phyloP scores from a whole-genome alignment of 208 protist species.

The Leishmania arabica region DNA sequence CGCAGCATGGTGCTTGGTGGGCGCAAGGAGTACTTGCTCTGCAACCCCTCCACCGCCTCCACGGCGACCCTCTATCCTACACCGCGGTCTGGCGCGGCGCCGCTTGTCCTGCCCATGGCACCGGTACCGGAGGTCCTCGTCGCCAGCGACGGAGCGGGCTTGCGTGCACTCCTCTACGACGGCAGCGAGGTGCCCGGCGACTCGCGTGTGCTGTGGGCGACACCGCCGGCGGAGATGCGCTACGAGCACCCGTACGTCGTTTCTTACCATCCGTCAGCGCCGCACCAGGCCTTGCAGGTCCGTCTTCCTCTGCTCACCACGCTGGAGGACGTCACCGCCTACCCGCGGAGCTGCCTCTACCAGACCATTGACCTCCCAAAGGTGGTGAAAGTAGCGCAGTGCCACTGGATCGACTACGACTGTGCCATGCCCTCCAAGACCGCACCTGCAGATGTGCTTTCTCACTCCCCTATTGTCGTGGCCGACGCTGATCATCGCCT shows the following conservation, averaged over 20 bases:
- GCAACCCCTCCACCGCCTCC: conserved; percentile 22
- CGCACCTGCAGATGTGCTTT: conserved; percentile 20
- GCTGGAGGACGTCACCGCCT: conserved; percentile 2
- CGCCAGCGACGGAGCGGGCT: conserved; percentile 36
- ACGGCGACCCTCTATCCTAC: conserved; percentile 28
- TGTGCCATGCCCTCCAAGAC: conserved; percentile 29
- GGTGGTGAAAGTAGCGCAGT: conserved; percentile 31
- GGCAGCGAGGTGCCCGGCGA: conserved; percentile 56
- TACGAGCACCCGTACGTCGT: conserved; percentile 72
- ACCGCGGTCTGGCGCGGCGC: conserved; percentile 38
- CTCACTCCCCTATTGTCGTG: conserved; percentile 40
- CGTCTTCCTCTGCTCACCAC: conserved; percentile 59
- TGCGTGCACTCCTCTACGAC: conserved; percentile 55
- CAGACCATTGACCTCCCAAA: conserved; percentile 25
- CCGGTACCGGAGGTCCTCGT: conserved; percentile 71
- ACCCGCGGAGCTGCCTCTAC: conserved; percentile 10
- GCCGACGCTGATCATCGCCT: conserved; percentile 36
- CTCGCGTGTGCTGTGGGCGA: conserved; percentile 20
- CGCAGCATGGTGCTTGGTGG: conserved; percentile 58
- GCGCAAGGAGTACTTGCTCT: conserved; percentile 50
- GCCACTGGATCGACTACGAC: conserved; percentile 59
- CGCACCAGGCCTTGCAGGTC: conserved; percentile 48
- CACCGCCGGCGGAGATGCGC: conserved; percentile 22
- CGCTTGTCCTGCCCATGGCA: conserved; percentile 58
- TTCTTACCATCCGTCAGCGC: conserved; percentile 32